Percentiles rank a stretch among this genome's conserved stretches.
Conservation (phyloP, 768 basidiomycete genomes). For the Stropharia rugosoannulata region DNA sequence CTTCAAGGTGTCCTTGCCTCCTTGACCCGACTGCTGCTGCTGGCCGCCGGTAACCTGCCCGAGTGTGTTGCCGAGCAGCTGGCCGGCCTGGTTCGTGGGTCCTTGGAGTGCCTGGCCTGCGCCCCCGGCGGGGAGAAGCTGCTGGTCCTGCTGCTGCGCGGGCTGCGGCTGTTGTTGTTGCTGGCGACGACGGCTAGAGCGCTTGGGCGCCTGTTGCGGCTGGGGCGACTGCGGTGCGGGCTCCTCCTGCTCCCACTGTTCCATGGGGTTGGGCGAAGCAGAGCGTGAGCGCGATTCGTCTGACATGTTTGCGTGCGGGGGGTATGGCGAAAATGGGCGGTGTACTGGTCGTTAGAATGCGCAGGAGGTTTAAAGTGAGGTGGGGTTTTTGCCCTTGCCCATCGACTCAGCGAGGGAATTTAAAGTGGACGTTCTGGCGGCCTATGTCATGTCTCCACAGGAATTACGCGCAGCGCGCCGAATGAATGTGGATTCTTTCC, state of each 20-base stretch:
- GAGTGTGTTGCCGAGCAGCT: conserved; percentile 15
- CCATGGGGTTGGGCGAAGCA: conserved; percentile 19
- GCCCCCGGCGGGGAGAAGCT: conserved; percentile 1
- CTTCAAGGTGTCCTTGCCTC: conserved; percentile 22
- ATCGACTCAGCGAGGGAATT: too few relatives aligned
- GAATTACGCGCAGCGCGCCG: background rate
- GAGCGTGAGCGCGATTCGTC: conserved; percentile 16
- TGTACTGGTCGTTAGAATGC: too few relatives aligned
- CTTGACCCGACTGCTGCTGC: conserved; percentile 9
- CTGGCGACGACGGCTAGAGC: conserved; percentile 7
- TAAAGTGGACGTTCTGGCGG: too few relatives aligned
- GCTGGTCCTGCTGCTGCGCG: conserved; percentile 8
- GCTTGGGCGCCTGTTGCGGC: background rate
- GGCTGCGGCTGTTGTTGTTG: conserved; percentile 9
- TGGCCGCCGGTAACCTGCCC: conserved; percentile 17
- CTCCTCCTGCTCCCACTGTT: conserved; percentile 11
- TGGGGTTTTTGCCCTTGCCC: too few relatives aligned
- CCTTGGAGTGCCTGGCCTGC: conserved; percentile 7
- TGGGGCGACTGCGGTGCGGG: conserved; percentile 2
- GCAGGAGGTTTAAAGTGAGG: too few relatives aligned
- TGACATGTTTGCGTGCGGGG: conserved; percentile 8
- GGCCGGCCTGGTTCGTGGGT: conserved; percentile 13
- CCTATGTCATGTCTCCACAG: conserved; percentile 1
- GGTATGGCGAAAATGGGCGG: background rate
- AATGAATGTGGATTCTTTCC: too few relatives aligned